Evolutionary conservation across 768 basidiomycete genomes (phyloP).

Genomic region (Saitozyma podzolica): DNA sequence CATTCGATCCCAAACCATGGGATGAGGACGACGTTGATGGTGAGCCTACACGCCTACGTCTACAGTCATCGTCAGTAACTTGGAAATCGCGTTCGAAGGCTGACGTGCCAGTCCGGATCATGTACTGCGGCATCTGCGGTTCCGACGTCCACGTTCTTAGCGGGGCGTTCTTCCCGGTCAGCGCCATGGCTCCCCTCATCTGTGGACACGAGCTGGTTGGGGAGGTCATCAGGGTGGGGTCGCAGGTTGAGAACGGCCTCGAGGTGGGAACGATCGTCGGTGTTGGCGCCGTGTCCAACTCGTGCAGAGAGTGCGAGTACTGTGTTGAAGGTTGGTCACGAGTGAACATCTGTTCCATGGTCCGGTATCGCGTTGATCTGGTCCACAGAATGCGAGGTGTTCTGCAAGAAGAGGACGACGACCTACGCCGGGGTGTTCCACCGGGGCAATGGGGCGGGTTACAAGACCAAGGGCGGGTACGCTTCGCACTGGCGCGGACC

Average conservation of each 20-base stretch:
- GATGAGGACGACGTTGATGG: slow-evolving; percentile 61
- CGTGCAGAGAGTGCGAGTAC: slow-evolving; percentile 58
- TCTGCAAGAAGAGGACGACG: slow-evolving; percentile 23
- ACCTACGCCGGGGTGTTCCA: slow-evolving; percentile 46
- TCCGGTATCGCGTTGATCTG: not conserved
- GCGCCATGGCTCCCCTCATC: slow-evolving; percentile 30
- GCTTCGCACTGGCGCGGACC: slow-evolving; percentile 47
- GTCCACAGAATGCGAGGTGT: slow-evolving; percentile 26
- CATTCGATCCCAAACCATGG: slow-evolving; percentile 60
- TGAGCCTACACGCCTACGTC: slow-evolving; percentile 15
- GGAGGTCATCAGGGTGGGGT: slow-evolving; percentile 55
- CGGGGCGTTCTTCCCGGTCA: too few relatives aligned
- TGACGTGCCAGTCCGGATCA: slow-evolving; percentile 16
- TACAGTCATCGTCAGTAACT: too few relatives aligned
- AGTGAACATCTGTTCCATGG: not conserved
- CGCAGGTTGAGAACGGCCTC: slow-evolving; percentile 57
- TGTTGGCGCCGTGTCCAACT: slow-evolving; percentile 59
- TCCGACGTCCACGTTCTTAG: slow-evolving; percentile 5
- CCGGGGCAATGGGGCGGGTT: slow-evolving; percentile 24
- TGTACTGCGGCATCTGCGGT: slow-evolving; percentile 11
- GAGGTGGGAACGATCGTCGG: slow-evolving; percentile 65
- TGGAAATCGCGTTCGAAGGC: not conserved
- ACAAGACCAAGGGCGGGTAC: slow-evolving; percentile 45
- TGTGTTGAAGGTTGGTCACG: slow-evolving; percentile 55
- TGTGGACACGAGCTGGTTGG: slow-evolving; percentile 60